Base-by-base conservation (phyloP, 768 basidiomycete genomes). In the Tylopilus sp. region DNA sequence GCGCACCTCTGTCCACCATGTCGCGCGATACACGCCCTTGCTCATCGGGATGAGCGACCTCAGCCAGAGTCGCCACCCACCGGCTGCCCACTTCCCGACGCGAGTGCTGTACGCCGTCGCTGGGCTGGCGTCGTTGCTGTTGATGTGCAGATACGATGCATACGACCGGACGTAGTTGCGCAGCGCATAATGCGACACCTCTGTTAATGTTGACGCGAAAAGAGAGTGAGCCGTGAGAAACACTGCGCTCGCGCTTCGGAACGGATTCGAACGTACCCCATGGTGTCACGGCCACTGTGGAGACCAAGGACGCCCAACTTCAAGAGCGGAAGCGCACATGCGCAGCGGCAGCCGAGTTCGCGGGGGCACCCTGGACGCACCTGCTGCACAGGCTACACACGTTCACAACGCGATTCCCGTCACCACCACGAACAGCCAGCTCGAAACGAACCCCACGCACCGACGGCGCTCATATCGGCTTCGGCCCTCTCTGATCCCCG, bases 21-120 rank as follows among this genome's bases (percentile, higher is more conserved):
- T 70, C 1, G 71, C 72, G 17, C 61, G 63, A 25, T 63, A 61
- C 0, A 52, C 57, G 40, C 61, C 50, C 0, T 21, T 28, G 4
- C 48, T 62, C 2, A 52, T 57, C 28, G 31, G 33, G 15, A 17
- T 17, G 5, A 35, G 35, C 15, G 35, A 35, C 3, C 35, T 13
- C 3, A 57, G 30, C 56, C 55, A 57, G 18, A 57, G 55, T 31
- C 55, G 35, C 56, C 55, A 57, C 8, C 56, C 56, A 9, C 31
- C 31, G 31, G 26, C 31, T 26, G 52, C 45, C 0, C 66, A 57
- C 50, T 79, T 79, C 51, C 77, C 70, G 26, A 74, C 76, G 10
- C 78, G 74, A 0, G 78, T 79, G 59, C 75, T 75, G 61, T 74
- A 79, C 3, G 71, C 69, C 2, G 71, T 51, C 21, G 69, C 59